Percentiles rank a stretch among this genome's conserved stretches.
Evolutionary conservation across 1,284 basidiomycete species (phyloP).

Genomic region (Lignosus rhinocerotis): DNA sequence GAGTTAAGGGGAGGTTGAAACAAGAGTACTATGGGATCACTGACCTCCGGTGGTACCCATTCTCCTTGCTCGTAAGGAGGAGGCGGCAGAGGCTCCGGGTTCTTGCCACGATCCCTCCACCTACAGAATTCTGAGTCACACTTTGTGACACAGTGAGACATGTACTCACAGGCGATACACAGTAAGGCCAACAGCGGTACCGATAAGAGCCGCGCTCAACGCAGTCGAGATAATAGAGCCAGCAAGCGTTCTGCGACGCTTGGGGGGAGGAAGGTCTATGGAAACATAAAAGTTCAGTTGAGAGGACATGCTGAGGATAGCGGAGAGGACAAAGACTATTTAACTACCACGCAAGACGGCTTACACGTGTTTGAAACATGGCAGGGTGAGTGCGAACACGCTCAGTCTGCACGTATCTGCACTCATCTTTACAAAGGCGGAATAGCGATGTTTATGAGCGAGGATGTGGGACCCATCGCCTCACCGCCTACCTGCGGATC

Average conservation of each 20-base stretch:
- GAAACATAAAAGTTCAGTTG: slow-evolving; percentile 47
- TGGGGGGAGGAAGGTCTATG: slow-evolving; percentile 50
- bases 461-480: neutral
- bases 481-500: slow-evolving; percentile 1
- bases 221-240: slow-evolving; percentile 79
- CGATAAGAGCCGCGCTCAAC: slow-evolving; percentile 77
- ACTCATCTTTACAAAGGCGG: neutral
- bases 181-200: slow-evolving; percentile 79
- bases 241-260: slow-evolving; percentile 67
- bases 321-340: slow-evolving; percentile 21
- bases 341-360: slow-evolving; percentile 5
- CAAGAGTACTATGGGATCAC: slow-evolving; percentile 5
- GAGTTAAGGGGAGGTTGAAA: neutral
- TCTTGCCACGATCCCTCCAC: slow-evolving; percentile 73
- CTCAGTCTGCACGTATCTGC: neutral
- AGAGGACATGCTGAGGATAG: slow-evolving; percentile 33
- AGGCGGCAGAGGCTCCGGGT: slow-evolving; percentile 47
- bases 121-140: slow-evolving; percentile 24
- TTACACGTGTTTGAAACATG: slow-evolving; percentile 22
- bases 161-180: slow-evolving; percentile 75
- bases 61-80: slow-evolving; percentile 66
- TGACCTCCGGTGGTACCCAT: slow-evolving; percentile 45
- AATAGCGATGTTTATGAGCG: slow-evolving; percentile 5
- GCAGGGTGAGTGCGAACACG: slow-evolving; percentile 7
- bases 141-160: neutral